A percentile compares a stretch with the other conserved stretches of the same genome.
phyloP scores from a whole-genome alignment of 2,329 filamentous ascomycete genomes.

The Thielaviopsis ethacetica region DNA sequence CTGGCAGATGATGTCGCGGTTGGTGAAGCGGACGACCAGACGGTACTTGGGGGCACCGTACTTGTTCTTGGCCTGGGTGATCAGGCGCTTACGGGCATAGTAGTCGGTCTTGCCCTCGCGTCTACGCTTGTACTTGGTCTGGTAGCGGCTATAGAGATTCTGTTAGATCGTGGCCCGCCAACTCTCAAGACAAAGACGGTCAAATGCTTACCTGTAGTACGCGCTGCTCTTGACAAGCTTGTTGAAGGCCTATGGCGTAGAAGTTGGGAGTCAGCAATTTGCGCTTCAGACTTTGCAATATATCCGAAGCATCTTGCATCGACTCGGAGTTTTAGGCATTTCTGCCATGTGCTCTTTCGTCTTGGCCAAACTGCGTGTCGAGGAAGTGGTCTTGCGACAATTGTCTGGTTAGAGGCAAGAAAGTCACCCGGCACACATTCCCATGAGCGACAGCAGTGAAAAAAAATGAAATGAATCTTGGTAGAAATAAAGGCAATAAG shows the following conservation, averaged over 20 bases:
- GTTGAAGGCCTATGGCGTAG: constrained; percentile 56
- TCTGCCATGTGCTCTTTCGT: constrained; percentile 20
- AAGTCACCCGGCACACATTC: background rate
- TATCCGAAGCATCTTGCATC: constrained; percentile 97
- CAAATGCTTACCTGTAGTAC: constrained; percentile 77
- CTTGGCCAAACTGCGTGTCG: constrained; percentile 10
- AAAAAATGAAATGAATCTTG: background rate
- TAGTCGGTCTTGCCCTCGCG: constrained; percentile 97
- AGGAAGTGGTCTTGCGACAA: background rate
- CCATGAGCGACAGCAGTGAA: background rate
- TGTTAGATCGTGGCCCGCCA: too few species aligned
- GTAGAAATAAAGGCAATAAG: background rate
- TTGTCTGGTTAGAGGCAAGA: background rate
- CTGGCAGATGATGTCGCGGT: constrained; percentile 98
- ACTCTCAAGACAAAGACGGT: too few species aligned
- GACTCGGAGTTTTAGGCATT: constrained; percentile 43
- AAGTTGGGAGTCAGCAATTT: constrained; percentile 96
- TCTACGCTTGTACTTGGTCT: constrained; percentile 99
- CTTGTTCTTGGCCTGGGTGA: constrained; percentile 99
- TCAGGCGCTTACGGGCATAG: constrained; percentile 98
- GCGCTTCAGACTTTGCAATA: constrained; percentile 62
- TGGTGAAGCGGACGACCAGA: constrained; percentile 97
- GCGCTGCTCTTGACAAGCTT: constrained; percentile 95
- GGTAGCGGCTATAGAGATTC: constrained; percentile 61
- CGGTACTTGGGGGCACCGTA: constrained; percentile 99